phyloP scores from a whole-genome alignment of 805 yeast species.

The Jamesozyma spencerorum region DNA sequence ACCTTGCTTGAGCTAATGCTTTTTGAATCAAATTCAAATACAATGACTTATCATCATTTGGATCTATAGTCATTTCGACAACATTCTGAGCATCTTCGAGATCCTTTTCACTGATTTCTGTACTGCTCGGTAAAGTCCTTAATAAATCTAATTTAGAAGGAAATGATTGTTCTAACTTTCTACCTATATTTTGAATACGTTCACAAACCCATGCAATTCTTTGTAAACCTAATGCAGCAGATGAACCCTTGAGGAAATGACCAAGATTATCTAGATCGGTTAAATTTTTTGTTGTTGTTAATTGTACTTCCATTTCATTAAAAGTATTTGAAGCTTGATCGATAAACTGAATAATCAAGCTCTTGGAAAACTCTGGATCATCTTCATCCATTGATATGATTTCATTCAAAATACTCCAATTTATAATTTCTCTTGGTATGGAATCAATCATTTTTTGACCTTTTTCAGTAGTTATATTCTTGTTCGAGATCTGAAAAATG shows the following conservation, averaged over 20 bases:
- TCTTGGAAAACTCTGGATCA: conserved; percentile 78
- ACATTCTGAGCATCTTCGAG: conserved; percentile 22
- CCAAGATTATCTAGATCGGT: conserved; percentile 65
- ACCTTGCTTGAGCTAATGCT: conserved; percentile 41
- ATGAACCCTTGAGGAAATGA: conserved; percentile 90
- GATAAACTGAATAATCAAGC: conserved; percentile 71
- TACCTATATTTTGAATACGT: conserved; percentile 82
- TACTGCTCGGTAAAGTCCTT: conserved; percentile 7
- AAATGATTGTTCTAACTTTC: conserved; percentile 27
- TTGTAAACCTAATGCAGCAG: conserved; percentile 83
- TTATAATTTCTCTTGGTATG: conserved; percentile 53
- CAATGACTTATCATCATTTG: conserved; percentile 25
- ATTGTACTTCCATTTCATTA: conserved; percentile 47
- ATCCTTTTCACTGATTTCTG: conserved; percentile 10
- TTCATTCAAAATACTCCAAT: conserved; percentile 84
- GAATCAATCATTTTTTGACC: conserved; percentile 8
- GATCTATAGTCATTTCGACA: no score
- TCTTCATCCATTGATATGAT: conserved; percentile 93
- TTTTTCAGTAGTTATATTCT: not conserved
- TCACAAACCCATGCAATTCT: conserved; percentile 84
- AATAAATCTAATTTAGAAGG: conserved; percentile 11
- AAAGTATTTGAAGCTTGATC: conserved; percentile 85
- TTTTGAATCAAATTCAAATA: conserved; percentile 38
- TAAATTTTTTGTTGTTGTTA: conserved; percentile 36
- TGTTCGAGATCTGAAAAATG: no score